Conservation (phyloP, 176 grass and related monocot genomes). For the Paspalum vaginatum region DNA sequence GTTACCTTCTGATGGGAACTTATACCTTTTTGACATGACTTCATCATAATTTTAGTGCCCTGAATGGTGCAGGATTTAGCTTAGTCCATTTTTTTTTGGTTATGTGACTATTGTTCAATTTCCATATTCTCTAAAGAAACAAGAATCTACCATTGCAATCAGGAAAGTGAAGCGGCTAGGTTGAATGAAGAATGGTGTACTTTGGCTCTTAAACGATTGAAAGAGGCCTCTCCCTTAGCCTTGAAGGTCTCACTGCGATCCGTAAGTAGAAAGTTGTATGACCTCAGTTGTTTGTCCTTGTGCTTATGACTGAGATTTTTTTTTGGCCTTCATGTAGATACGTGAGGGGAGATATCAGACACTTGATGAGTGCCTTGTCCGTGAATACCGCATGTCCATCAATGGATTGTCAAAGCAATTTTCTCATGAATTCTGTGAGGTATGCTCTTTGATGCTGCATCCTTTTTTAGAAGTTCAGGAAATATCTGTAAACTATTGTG, state of each 20-base stretch:
- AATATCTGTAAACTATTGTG: constrained; percentile 1
- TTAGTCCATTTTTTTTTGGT: constrained; percentile 13
- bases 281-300: constrained; percentile 7
- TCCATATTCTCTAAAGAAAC: neutral
- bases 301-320: constrained; percentile 27
- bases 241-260: constrained; percentile 92
- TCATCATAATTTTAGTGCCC: constrained; percentile 10
- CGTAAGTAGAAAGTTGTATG: constrained; percentile 53
- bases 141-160: neutral
- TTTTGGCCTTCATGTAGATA: constrained; percentile 58
- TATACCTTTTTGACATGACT: neutral
- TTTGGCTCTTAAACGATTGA: constrained; percentile 85
- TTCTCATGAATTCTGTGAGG: constrained; percentile 89
- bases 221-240: constrained; percentile 87
- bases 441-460: constrained; percentile 36
- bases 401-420: constrained; percentile 69
- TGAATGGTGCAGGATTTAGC: neutral
- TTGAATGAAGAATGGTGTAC: constrained; percentile 93
- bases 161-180: constrained; percentile 91
- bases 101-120: neutral
- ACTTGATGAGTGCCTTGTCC: constrained; percentile 94
- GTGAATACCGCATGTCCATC: constrained; percentile 91
- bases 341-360: constrained; percentile 94
- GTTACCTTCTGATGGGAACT: neutral
- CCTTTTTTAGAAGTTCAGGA: neutral